Evolutionary conservation across 805 yeast genomes (phyloP).

Genomic region (Saitoella complicata): DNA sequence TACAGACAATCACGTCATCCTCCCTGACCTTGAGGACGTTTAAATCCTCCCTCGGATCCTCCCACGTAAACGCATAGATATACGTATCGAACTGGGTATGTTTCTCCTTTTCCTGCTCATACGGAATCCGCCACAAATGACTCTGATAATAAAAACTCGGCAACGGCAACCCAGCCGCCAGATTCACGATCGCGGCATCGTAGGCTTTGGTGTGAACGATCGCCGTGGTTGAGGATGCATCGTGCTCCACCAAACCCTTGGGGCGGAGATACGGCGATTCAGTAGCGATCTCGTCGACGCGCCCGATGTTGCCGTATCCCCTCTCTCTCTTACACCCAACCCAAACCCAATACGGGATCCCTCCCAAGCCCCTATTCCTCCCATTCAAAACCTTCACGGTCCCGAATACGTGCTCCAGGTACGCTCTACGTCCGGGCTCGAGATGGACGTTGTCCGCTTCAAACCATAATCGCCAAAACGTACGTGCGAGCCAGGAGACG

Average conservation of each 20-base stretch:
- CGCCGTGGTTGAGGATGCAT: conserved; percentile 9
- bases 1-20: conserved; percentile 61
- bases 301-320: conserved; percentile 32
- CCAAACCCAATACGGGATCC: conserved; percentile 74
- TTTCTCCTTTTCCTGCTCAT: conserved; percentile 51
- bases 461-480: conserved; percentile 80
- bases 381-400: conserved; percentile 60
- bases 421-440: conserved; percentile 68
- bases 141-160: conserved; percentile 69
- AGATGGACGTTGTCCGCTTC: conserved; percentile 67
- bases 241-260: conserved; percentile 4
- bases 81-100: conserved; percentile 64
- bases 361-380: conserved; percentile 48
- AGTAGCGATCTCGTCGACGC: conserved; percentile 57
- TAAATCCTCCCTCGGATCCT: conserved; percentile 71
- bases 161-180: conserved; percentile 50
- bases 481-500: conserved; percentile 59
- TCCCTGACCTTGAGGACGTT: conserved; percentile 43
- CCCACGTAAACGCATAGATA: conserved; percentile 83
- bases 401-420: conserved; percentile 68
- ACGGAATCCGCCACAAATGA: conserved; percentile 66
- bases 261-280: conserved; percentile 55
- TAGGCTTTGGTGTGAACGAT: conserved; percentile 38
- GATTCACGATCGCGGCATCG: conserved; percentile 54
- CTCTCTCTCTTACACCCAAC: conserved; percentile 51